These are phyloP conservation scores for Acorus calamus DNA, from an alignment of 106 monocot species.

Conservation along the genomic window DNA sequence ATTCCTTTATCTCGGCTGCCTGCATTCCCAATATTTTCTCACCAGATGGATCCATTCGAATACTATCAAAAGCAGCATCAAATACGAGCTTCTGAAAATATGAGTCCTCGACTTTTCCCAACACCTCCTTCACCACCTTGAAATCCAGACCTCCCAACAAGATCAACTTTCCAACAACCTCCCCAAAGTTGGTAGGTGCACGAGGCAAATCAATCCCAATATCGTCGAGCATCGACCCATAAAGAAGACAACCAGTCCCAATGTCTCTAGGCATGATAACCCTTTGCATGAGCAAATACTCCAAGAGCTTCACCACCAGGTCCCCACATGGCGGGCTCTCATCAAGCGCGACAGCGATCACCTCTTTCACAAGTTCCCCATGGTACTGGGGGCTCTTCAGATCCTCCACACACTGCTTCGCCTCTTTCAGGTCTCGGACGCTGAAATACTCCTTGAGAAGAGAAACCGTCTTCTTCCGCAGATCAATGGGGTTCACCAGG, in stretches of 20 bases:
- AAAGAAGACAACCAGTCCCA: constrained; percentile 52
- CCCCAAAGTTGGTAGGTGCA: constrained; percentile 64
- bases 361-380: constrained; percentile 83
- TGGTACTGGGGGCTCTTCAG: constrained; percentile 67
- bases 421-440: constrained; percentile 63
- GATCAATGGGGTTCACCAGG: constrained; percentile 16
- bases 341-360: constrained; percentile 60
- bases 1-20: constrained; percentile 23
- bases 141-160: constrained; percentile 35
- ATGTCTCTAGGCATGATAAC: constrained; percentile 39
- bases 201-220: constrained; percentile 73
- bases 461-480: constrained; percentile 69
- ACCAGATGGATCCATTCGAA: constrained; percentile 24
- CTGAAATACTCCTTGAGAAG: constrained; percentile 86
- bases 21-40: constrained; percentile 15
- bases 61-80: constrained; percentile 15
- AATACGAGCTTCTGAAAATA: constrained; percentile 15
- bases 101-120: constrained; percentile 59
- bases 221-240: constrained; percentile 65
- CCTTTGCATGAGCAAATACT: constrained; percentile 27
- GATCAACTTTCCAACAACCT: constrained; percentile 53
- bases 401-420: constrained; percentile 73
- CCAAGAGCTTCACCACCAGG: constrained; percentile 34
- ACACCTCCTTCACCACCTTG: constrained; percentile 48
- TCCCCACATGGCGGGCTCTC: constrained; percentile 34